Conservation (phyloP, 768 basidiomycete species). For the Leccinum ochraceum region DNA sequence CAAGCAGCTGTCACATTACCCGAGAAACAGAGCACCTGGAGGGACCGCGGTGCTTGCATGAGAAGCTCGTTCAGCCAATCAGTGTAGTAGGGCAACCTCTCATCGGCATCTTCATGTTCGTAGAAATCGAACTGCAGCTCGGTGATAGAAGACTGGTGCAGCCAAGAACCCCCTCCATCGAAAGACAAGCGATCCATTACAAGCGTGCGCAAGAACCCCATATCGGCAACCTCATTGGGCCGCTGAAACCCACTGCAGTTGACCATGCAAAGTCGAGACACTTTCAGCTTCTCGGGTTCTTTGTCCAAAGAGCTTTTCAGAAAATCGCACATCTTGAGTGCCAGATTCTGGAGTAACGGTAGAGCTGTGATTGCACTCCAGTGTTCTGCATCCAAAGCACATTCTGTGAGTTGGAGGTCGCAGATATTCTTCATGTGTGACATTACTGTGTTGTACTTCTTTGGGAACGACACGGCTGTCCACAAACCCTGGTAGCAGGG, state of each 20-base stretch:
- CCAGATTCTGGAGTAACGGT: conserved; percentile 17
- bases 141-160: background rate
- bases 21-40: background rate
- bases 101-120: background rate
- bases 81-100: background rate
- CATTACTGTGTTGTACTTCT: background rate
- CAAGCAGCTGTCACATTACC: background rate
- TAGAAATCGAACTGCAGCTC: background rate
- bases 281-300: background rate
- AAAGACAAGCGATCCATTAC: background rate
- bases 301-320: background rate
- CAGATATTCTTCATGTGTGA: conserved; percentile 22
- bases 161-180: background rate
- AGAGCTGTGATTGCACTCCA: conserved; percentile 19
- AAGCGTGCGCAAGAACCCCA: background rate
- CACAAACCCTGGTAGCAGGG: background rate
- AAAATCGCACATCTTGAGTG: conserved; percentile 5
- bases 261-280: background rate
- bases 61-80: background rate
- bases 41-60: background rate
- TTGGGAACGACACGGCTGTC: conserved; percentile 1
- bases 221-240: background rate
- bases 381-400: conserved; percentile 14
- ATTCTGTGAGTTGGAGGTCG: conserved; percentile 9
- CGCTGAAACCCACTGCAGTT: background rate